These are phyloP conservation scores for Penicillium psychrosexuale DNA, from an alignment of 2,329 filamentous ascomycete genomes.

Conservation along the genomic window DNA sequence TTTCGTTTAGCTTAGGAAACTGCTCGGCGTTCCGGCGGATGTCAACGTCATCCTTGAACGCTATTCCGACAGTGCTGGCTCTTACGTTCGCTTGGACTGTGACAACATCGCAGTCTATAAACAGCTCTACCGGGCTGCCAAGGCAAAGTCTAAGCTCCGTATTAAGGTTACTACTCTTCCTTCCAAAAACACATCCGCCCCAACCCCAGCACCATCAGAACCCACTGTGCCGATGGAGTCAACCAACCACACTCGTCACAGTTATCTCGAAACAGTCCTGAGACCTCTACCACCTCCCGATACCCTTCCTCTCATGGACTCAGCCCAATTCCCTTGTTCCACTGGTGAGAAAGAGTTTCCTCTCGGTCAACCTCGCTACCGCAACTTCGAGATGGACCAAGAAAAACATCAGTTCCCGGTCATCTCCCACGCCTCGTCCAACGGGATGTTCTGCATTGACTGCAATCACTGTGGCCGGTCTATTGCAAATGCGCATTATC, in stretches of 20 bases:
- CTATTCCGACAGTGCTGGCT: slow-evolving; percentile 86
- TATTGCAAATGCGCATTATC: slow-evolving; percentile 81
- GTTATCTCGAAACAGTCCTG: slow-evolving; percentile 45
- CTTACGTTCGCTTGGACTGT: slow-evolving; percentile 75
- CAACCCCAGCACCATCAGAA: slow-evolving; percentile 14
- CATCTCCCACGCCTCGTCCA: slow-evolving; percentile 34
- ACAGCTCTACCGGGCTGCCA: slow-evolving; percentile 92
- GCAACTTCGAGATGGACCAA: slow-evolving; percentile 29
- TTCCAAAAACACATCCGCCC: slow-evolving; percentile 32
- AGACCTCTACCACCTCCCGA: slow-evolving; percentile 23
- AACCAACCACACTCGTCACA: slow-evolving; percentile 30
- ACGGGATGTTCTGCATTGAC: slow-evolving; percentile 71
- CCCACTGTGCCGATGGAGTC: slow-evolving; percentile 10
- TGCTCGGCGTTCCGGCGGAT: slow-evolving; percentile 63
- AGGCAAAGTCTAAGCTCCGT: slow-evolving; percentile 96
- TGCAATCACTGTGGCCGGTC: slow-evolving; percentile 85
- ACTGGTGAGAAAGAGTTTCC: slow-evolving; percentile 4
- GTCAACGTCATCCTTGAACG: slow-evolving; percentile 73
- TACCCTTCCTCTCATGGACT: slow-evolving; percentile 6
- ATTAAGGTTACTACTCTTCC: slow-evolving; percentile 68
- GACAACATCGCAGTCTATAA: slow-evolving; percentile 84
- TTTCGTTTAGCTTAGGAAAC: slow-evolving; percentile 61
- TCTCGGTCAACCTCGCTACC: slow-evolving; percentile 20
- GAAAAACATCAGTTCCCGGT: slow-evolving; percentile 32
- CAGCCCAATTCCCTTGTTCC: background rate